Base-by-base conservation (phyloP, 768 basidiomycete species). In the Serendipita vermifera region DNA sequence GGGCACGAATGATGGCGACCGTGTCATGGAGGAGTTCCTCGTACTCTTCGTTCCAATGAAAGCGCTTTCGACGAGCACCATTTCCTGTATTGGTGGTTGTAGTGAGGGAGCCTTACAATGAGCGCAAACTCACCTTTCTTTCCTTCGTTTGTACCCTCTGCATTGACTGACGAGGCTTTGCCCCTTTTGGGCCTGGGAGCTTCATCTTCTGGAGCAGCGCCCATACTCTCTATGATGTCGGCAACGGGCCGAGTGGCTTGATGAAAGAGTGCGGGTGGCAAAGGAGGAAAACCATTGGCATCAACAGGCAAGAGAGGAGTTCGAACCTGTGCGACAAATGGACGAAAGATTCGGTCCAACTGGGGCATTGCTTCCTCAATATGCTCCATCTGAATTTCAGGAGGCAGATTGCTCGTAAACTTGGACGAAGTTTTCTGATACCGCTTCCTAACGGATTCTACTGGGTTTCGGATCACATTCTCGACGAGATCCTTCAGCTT, bases 11-110 rank as follows among this genome's bases (percentile, higher is more conserved):
- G 60, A 98, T 82, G 9, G 80, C 84, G 41, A 81, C 82, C 0
- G 84, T 83, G 64, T 98, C 94, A 55, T 85, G 79, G 24, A 85
- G 83, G 35, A 92, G 76, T 59, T 98, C 94, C 56, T 97, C 91
- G 56, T 83, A 89, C 51, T 93, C 87, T 36, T 76, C 69, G 55
- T 78, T 87, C 91, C 90, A 98, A 46, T 80, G 79, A 65, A 90
- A 89, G 7, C 69, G 62, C 55, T 83, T 75, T 46, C 81, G 77
- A 15, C 86, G 76, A 54, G 83, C 15, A 3, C 5, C 20, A 5
- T 17, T 36, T 17, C 17, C 27, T 39, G 24, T 55, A 33, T 15
- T 5, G 22, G 14, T 31, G 31, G 22, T 7, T 63, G 61, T 14
- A 63, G 55, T 22, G 63, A 63, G 17, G n/a, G n/a, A n/a, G n/a